These are phyloP conservation scores for Arthrobotrys sinensis DNA, from an alignment of 2,329 filamentous ascomycete genomes.

Conservation along the genomic window DNA sequence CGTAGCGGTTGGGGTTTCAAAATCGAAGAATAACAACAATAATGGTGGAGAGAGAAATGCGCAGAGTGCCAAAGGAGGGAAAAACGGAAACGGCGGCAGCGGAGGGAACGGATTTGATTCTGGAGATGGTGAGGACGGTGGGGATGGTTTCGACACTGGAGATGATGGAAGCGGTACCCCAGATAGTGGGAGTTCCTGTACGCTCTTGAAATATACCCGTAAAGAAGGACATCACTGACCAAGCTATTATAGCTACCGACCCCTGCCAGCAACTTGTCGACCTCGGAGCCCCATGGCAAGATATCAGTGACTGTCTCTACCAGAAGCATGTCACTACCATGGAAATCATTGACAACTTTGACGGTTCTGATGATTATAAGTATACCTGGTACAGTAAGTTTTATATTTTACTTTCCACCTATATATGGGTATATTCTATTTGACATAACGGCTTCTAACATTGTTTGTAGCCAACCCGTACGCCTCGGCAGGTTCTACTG, in stretches of 20 bases:
- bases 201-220: background rate
- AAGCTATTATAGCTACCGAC: conserved; percentile 33
- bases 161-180: background rate
- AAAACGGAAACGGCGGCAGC: background rate
- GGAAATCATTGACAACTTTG: conserved; percentile 45
- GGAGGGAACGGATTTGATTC: background rate
- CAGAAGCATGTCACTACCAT: conserved; percentile 30
- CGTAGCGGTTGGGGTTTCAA: conserved; percentile 30
- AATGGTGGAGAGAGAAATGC: background rate
- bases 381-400: conserved; percentile 9
- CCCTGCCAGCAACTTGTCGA: conserved; percentile 40
- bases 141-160: background rate
- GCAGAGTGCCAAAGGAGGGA: conserved; percentile 17
- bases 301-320: conserved; percentile 32
- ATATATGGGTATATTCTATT: background rate
- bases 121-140: background rate
- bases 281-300: conserved; percentile 16
- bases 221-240: background rate
- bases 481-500: background rate
- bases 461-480: conserved; percentile 27
- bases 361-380: conserved; percentile 12
- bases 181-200: conserved; percentile 24
- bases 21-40: conserved; percentile 19
- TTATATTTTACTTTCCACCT: background rate
- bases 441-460: background rate